A percentile compares a stretch with the other conserved stretches of the same genome.
phyloP scores from a whole-genome alignment of 305 asterid genomes.

The Fraxinus dipetala region DNA sequence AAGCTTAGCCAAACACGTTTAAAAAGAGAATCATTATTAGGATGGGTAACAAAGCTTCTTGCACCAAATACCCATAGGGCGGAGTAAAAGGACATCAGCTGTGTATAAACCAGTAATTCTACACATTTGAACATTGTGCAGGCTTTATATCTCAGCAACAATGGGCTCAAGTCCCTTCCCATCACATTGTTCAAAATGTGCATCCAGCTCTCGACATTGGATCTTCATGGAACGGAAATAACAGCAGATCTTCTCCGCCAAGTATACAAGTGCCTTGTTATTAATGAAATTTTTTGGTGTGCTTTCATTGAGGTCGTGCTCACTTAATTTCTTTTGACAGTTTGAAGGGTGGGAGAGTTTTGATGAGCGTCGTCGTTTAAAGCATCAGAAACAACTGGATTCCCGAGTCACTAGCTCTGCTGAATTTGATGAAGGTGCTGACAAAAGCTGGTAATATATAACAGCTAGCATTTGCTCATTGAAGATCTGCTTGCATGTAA shows the following conservation, averaged over 20 bases:
- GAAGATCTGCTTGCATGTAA: background rate
- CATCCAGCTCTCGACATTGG: slow-evolving; percentile 66
- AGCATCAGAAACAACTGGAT: slow-evolving; percentile 93
- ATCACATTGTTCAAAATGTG: slow-evolving; percentile 54
- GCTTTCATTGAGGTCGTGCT: background rate
- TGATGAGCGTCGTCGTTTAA: slow-evolving; percentile 68
- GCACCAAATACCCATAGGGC: background rate
- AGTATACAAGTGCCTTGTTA: slow-evolving; percentile 31
- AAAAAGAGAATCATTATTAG: background rate
- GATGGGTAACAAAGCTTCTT: background rate
- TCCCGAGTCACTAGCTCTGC: slow-evolving; percentile 66
- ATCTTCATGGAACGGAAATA: slow-evolving; percentile 84
- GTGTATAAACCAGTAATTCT: background rate
- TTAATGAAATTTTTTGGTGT: background rate
- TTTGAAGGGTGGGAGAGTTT: slow-evolving; percentile 88
- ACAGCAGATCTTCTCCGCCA: slow-evolving; percentile 75
- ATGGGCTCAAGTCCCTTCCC: slow-evolving; percentile 75
- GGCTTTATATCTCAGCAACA: slow-evolving; percentile 70
- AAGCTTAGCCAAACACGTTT: background rate
- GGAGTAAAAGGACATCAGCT: background rate
- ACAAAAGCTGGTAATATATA: slow-evolving; percentile 45
- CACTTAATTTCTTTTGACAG: slow-evolving; percentile 34
- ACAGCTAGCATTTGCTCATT: background rate
- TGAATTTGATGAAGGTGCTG: slow-evolving; percentile 95
- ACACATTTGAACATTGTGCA: slow-evolving; percentile 27